Evolutionary conservation across 139 green algal genomes (phyloP), one percentile per base, ranked within the genome.

Genomic region (Zygnema cylindricum): DNA sequence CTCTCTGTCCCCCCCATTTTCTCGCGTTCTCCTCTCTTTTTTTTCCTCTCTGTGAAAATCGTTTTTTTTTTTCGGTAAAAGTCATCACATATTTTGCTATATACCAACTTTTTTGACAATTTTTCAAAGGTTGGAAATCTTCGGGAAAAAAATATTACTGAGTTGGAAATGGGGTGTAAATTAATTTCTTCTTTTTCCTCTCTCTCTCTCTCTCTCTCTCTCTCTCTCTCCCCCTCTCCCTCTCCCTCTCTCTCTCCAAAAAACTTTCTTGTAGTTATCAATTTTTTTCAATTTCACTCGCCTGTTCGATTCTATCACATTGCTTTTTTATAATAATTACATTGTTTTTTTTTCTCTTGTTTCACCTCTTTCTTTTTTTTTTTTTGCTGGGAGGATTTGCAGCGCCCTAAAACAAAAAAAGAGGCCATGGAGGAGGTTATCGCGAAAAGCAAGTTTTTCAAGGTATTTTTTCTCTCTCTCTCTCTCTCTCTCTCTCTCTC

Each of bases 341-440:
- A 25, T 25, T 73, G 57, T 73, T 22, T 33, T 69, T 33, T 43
- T 82, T 21, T 22, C 42, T 82, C n/a, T n/a, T n/a, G n/a, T n/a
- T n/a, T n/a, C n/a, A n/a, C n/a, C n/a, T n/a, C n/a, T n/a, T n/a
- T n/a, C 57, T 25, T 30, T 25, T 33, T 32, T 79, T 36, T 1
- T 91, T 32, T 73, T 55, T 38, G 88, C 54, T 36, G 32, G 33
- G 7, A 39, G 2, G 76, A 86, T 43, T 43, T 38, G 83, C 43
- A 91, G 87, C 73, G 78, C 1, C 41, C 49, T 16, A 93, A 90
- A 43, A 94, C 89, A 0, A 93, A 92, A 85, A 88, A 89, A n/a
- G 94, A 99, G 94, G 93, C 98, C 1, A 99, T 99, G 97, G 96
- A 97, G 85, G 97, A 99, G 94, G 90, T 99, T 63, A 98, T 99